Percentiles rank a stretch among this genome's conserved stretches.
Evolutionary conservation across 495 filamentous ascomycete genomes (phyloP).

Genomic region (Cryomyces antarcticus): DNA sequence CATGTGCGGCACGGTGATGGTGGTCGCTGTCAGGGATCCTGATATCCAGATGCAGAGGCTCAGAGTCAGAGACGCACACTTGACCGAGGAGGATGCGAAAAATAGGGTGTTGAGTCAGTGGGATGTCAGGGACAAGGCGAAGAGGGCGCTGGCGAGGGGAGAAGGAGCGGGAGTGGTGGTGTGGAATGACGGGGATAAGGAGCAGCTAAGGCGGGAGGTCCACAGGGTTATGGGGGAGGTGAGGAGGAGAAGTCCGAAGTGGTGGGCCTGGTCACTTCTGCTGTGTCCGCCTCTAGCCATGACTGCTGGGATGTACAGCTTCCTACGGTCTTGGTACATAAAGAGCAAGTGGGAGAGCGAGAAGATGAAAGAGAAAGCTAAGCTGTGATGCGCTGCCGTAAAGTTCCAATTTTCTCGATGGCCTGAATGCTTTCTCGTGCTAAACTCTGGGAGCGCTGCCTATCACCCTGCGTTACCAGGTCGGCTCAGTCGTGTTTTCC

Average conservation of each 20-base stretch:
- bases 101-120: constrained; percentile 68
- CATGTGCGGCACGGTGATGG: constrained; percentile 61
- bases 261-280: constrained; percentile 65
- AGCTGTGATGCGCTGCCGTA: constrained; percentile 24
- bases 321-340: constrained; percentile 42
- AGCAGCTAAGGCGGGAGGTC: constrained; percentile 44
- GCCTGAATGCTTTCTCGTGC: no score
- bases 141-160: constrained; percentile 42
- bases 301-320: constrained; percentile 40
- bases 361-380: constrained; percentile 46
- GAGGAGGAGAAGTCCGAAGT: constrained; percentile 39
- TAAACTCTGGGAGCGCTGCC: no score
- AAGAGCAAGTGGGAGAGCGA: constrained; percentile 49
- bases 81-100: constrained; percentile 60
- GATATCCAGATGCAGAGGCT: constrained; percentile 62
- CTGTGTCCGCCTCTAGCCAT: constrained; percentile 51
- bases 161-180: constrained; percentile 49
- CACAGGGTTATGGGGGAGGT: constrained; percentile 39
- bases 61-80: constrained; percentile 44
- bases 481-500: no score
- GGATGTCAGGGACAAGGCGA: constrained; percentile 63
- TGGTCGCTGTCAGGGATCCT: constrained; percentile 61
- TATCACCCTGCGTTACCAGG: no score
- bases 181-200: constrained; percentile 62
- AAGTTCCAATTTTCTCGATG: no score